These are phyloP conservation scores for Mycena sanguinolenta DNA, from an alignment of 768 basidiomycete genomes.

Conservation along the genomic window DNA sequence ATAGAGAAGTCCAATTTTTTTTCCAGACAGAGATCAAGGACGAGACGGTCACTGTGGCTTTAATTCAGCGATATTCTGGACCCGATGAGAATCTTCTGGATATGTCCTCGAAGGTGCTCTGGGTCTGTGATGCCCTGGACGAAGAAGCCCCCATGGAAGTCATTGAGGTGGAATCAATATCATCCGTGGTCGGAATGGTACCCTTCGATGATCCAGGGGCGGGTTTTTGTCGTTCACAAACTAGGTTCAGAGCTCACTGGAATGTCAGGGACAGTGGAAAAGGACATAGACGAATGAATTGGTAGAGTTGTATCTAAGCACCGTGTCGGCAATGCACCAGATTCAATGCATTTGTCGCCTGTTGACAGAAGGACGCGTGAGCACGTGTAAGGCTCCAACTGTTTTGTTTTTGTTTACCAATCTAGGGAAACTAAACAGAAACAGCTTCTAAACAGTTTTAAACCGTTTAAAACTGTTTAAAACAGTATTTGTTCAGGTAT, in stretches of 20 bases:
- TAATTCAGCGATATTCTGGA: constrained; percentile 18
- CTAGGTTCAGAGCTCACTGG: constrained; percentile 17
- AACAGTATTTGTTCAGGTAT: no score
- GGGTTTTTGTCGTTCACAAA: constrained; percentile 20
- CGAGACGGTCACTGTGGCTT: constrained; percentile 17
- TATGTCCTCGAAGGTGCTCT: constrained; percentile 22
- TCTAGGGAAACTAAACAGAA: no score
- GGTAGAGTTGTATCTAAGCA: no score
- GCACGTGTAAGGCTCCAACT: no score
- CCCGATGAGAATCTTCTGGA: constrained; percentile 25
- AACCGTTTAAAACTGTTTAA: no score
- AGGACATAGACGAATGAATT: no score
- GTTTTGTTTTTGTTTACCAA: no score
- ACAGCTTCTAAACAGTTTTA: no score
- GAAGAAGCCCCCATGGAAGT: constrained; percentile 6
- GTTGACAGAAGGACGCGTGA: not conserved
- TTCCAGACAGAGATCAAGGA: constrained; percentile 30
- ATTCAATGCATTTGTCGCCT: no score
- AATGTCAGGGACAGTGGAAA: constrained; percentile 3
- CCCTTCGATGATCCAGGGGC: constrained; percentile 14
- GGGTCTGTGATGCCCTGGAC: constrained; percentile 1
- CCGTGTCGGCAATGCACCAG: no score
- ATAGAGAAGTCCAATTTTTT: constrained; percentile 38
- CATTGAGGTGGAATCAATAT: constrained; percentile 31
- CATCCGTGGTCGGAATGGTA: constrained; percentile 35